Evolutionary conservation across 2,329 filamentous ascomycete genomes (phyloP).

Genomic region (Aspergillus pseudoglaucus): DNA sequence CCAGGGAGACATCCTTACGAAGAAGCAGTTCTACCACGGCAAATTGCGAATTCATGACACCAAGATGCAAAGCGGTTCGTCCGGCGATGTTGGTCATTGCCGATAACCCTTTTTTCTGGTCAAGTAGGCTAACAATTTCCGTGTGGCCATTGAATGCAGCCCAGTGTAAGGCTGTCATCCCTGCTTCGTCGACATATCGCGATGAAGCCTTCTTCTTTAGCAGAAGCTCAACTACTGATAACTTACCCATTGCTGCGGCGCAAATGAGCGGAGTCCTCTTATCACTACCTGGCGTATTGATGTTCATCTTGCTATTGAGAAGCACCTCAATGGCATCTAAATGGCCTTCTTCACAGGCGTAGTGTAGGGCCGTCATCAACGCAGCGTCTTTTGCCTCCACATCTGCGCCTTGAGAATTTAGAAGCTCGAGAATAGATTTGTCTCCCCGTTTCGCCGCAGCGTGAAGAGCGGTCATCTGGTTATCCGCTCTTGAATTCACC

Average conservation of each 20-base stretch:
- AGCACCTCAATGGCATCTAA: conserved; percentile 21
- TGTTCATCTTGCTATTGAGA: conserved; percentile 25
- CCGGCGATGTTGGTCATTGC: conserved; percentile 22
- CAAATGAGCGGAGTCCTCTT: conserved; percentile 32
- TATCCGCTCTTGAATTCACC: conserved; percentile 28
- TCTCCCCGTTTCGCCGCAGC: conserved; percentile 29
- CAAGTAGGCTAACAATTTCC: conserved; percentile 28
- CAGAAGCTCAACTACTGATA: conserved; percentile 22
- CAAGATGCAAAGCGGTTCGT: conserved; percentile 31
- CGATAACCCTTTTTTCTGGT: conserved; percentile 23
- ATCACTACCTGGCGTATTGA: conserved; percentile 25
- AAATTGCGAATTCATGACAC: conserved; percentile 29
- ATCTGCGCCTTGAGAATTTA: conserved; percentile 27
- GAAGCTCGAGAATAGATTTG: conserved; percentile 25
- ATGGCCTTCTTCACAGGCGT: conserved; percentile 27
- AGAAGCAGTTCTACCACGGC: conserved; percentile 32
- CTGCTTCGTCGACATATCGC: conserved; percentile 22
- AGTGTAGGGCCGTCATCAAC: conserved; percentile 32
- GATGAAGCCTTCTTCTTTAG: conserved; percentile 26
- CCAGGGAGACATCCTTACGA: conserved; percentile 23
- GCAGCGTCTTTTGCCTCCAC: conserved; percentile 30
- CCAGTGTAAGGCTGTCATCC: conserved; percentile 35
- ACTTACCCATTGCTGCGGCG: conserved; percentile 26
- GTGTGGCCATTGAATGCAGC: conserved; percentile 33
- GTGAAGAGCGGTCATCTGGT: conserved; percentile 30